phyloP scores from a whole-genome alignment of 306 rosid genomes.

The barrel medic (Medicago truncatula) region DNA sequence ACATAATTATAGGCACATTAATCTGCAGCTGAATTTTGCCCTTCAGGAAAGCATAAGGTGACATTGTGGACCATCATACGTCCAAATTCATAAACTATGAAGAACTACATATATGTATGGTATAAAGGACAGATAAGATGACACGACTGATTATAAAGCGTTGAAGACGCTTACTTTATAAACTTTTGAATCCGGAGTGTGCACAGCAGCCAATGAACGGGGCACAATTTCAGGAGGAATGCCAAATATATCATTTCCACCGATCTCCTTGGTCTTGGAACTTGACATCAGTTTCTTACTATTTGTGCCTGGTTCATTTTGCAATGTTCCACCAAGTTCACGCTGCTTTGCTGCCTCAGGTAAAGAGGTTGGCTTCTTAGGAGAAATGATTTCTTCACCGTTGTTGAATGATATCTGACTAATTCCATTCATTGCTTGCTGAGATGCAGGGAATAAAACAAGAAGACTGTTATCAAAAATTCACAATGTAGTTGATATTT shows the following conservation, averaged over 20 bases:
- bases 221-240: slow-evolving; percentile 74
- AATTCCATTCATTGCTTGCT: slow-evolving; percentile 73
- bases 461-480: slow-evolving; percentile 2
- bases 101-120: neutral
- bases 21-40: slow-evolving; percentile 14
- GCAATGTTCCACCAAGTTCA: slow-evolving; percentile 80
- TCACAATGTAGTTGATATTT: slow-evolving; percentile 28
- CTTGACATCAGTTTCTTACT: slow-evolving; percentile 62
- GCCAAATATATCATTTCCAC: slow-evolving; percentile 87
- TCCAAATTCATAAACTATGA: neutral
- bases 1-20: neutral
- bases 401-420: slow-evolving; percentile 84
- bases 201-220: slow-evolving; percentile 51
- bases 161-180: slow-evolving; percentile 69
- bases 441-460: slow-evolving; percentile 37
- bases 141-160: slow-evolving; percentile 12
- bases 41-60: slow-evolving; percentile 7
- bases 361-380: slow-evolving; percentile 69
- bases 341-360: slow-evolving; percentile 96
- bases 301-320: slow-evolving; percentile 56
- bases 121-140: slow-evolving; percentile 2
- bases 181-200: slow-evolving; percentile 55
- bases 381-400: slow-evolving; percentile 65
- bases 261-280: slow-evolving; percentile 83
- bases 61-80: neutral